Conservation (phyloP, 768 basidiomycete species). For the Boletellus ananiceps region DNA sequence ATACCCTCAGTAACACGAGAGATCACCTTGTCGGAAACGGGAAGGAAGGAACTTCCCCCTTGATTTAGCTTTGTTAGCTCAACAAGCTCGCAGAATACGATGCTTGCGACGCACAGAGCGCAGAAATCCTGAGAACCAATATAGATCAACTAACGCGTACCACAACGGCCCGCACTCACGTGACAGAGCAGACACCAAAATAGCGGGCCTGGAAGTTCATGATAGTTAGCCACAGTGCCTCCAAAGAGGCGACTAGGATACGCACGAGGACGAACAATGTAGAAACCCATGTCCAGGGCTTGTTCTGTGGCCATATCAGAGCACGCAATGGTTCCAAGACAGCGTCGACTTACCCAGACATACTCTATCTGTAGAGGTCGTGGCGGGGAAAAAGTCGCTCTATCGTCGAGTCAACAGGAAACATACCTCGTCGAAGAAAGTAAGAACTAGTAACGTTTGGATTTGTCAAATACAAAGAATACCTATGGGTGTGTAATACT, state of each 20-base stretch:
- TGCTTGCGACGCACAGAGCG: background rate
- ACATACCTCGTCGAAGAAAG: background rate
- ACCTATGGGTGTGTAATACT: background rate
- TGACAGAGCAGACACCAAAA: background rate
- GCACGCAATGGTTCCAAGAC: background rate
- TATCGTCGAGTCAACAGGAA: background rate
- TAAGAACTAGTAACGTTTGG: background rate
- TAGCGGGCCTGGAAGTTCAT: background rate
- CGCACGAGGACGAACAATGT: background rate
- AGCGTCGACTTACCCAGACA: background rate
- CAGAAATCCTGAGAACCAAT: background rate
- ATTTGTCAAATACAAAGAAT: background rate
- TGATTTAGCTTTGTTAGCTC: background rate
- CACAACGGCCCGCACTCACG: background rate
- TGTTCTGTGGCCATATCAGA: background rate
- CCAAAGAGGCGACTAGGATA: background rate
- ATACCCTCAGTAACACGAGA: background rate
- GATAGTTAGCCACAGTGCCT: background rate
- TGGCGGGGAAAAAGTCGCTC: background rate
- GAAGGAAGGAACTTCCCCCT: background rate
- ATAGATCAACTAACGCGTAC: background rate
- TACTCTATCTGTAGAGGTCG: background rate
- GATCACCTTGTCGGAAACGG: background rate
- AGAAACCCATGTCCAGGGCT: background rate
- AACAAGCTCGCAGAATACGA: background rate